Conservation (phyloP, 495 filamentous ascomycete species). For the Trichoderma orchidacearum region DNA sequence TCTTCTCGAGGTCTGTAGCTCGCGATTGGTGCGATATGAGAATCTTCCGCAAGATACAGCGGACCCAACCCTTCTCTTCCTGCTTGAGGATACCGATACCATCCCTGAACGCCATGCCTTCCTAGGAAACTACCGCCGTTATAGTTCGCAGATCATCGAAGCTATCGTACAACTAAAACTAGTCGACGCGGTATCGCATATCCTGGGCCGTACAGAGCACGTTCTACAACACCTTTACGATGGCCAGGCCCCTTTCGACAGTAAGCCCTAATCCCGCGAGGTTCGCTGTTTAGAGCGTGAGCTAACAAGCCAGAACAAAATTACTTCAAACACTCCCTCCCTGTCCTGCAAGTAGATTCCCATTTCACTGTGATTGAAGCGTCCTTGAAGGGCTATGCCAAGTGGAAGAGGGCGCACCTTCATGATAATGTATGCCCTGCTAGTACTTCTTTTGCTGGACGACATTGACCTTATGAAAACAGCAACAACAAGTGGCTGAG, state of each 20-base stretch:
- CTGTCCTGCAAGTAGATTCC: conserved; percentile 69
- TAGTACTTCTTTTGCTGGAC: not conserved
- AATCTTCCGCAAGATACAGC: conserved; percentile 65
- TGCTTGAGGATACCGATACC: conserved; percentile 89
- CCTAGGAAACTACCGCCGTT: conserved; percentile 90
- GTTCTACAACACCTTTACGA: conserved; percentile 64
- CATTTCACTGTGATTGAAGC: conserved; percentile 84
- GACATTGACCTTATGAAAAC: conserved; percentile 6
- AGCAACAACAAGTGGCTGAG: conserved; percentile 46
- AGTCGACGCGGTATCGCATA: conserved; percentile 75
- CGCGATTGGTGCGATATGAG: conserved; percentile 71
- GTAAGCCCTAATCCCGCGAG: conserved; percentile 25
- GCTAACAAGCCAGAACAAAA: conserved; percentile 41
- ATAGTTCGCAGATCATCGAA: conserved; percentile 75
- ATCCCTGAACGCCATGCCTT: conserved; percentile 91
- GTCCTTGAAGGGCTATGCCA: conserved; percentile 77
- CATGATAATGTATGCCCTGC: not conserved
- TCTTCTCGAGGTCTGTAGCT: conserved; percentile 67
- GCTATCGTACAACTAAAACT: conserved; percentile 64
- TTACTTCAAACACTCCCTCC: conserved; percentile 70
- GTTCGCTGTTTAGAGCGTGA: not conserved
- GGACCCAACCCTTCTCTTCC: conserved; percentile 64
- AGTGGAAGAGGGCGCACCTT: conserved; percentile 42
- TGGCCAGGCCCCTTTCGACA: conserved; percentile 50
- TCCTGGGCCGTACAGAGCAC: conserved; percentile 60